phyloP scores from a whole-genome alignment of 306 rosid genomes.

The Cucurbita pepo region DNA sequence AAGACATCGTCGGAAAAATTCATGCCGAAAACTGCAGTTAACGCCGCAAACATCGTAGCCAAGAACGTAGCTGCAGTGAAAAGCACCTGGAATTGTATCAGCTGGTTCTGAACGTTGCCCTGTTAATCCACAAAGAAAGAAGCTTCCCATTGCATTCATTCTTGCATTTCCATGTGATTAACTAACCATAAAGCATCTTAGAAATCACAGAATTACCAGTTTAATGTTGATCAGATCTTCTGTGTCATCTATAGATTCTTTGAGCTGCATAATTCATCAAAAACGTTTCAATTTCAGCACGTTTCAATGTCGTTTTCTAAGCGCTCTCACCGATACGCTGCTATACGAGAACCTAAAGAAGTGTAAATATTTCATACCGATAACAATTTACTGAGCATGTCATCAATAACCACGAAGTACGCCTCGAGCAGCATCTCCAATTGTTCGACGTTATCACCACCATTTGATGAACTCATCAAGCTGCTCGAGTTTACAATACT shows the following conservation, averaged over 20 bases:
- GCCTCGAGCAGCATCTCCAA: constrained; percentile 46
- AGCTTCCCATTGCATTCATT: background rate
- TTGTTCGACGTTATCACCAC: constrained; percentile 50
- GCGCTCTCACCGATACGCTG: background rate
- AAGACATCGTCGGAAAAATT: constrained; percentile 43
- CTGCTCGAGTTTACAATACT: constrained; percentile 49
- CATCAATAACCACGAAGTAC: constrained; percentile 28
- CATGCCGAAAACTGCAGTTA: constrained; percentile 89
- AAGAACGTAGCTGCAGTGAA: constrained; percentile 81
- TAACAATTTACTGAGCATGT: constrained; percentile 26
- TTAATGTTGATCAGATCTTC: constrained; percentile 38
- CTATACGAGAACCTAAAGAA: background rate
- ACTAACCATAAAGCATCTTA: constrained; percentile 1
- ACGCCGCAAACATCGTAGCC: constrained; percentile 60
- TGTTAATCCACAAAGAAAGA: constrained; percentile 20
- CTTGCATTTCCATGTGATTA: constrained; percentile 11
- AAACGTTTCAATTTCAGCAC: constrained; percentile 9
- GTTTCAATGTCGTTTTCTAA: background rate
- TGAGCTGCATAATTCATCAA: constrained; percentile 26
- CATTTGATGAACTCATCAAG: constrained; percentile 35
- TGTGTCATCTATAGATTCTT: constrained; percentile 36
- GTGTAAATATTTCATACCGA: constrained; percentile 26
- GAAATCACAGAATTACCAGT: constrained; percentile 20
- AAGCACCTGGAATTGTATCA: constrained; percentile 80
- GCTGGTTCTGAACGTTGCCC: constrained; percentile 92